These are phyloP conservation scores for Thalassiosira ordinaria DNA, from an alignment of 352 stramenopile species.

Conservation along the genomic window DNA sequence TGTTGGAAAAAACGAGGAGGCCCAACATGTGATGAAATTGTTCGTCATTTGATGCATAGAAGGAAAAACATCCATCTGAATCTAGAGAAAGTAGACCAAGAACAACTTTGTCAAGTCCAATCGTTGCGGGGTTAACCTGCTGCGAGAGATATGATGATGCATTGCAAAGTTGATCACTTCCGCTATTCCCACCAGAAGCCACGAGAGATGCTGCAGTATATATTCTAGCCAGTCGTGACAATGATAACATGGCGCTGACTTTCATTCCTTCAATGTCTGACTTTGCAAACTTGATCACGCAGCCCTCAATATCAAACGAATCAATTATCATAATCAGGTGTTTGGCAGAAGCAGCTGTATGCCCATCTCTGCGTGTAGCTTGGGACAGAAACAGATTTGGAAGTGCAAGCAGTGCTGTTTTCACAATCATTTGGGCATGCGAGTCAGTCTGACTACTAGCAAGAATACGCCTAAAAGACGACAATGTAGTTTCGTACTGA, in stretches of 20 bases:
- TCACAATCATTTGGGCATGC: conserved; percentile 13
- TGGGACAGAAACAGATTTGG: conserved; percentile 60
- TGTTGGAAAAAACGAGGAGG: conserved; percentile 28
- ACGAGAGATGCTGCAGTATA: conserved; percentile 50
- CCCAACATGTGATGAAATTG: conserved; percentile 36
- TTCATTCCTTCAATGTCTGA: conserved; percentile 37
- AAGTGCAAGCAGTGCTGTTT: conserved; percentile 38
- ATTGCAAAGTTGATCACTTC: conserved; percentile 9
- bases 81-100: conserved; percentile 25
- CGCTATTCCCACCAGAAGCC: conserved; percentile 2
- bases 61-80: conserved; percentile 13
- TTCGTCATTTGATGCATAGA: neutral
- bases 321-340: conserved; percentile 52
- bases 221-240: conserved; percentile 45
- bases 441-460: conserved; percentile 13
- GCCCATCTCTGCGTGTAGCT: conserved; percentile 25
- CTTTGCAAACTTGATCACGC: conserved; percentile 27
- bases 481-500: conserved; percentile 50
- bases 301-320: conserved; percentile 46
- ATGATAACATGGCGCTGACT: conserved; percentile 40
- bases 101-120: conserved; percentile 38
- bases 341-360: conserved; percentile 37
- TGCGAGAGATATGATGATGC: conserved; percentile 46
- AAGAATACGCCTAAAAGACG: conserved; percentile 53
- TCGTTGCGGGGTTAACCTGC: conserved; percentile 32